These are phyloP conservation scores for Nyssa sinensis DNA, from an alignment of 148 eudicot species.

Conservation along the genomic window DNA sequence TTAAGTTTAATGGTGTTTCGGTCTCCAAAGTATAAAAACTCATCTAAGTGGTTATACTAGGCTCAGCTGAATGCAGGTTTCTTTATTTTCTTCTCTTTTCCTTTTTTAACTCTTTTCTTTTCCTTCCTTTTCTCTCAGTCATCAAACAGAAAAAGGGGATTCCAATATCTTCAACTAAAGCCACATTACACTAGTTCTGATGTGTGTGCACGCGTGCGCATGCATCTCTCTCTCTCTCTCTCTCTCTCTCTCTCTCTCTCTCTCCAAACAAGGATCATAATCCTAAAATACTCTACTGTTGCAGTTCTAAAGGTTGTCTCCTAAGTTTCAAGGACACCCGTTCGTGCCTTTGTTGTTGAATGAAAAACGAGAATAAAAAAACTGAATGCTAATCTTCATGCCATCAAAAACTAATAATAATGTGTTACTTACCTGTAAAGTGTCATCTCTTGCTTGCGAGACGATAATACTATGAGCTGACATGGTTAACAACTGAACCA, in stretches of 20 bases:
- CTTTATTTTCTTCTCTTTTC: neutral
- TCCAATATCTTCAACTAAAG: neutral
- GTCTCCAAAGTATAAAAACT: neutral
- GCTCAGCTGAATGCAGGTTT: neutral
- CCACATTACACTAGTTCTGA: neutral
- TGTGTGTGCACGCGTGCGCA: too few relatives aligned
- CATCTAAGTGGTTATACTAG: neutral
- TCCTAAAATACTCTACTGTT: neutral
- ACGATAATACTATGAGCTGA: neutral
- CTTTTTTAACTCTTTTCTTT: neutral
- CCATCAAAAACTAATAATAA: too few relatives aligned
- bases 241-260: neutral
- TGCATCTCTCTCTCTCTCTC: neutral
- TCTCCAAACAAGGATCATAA: constrained; percentile 1
- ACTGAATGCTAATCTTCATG: too few relatives aligned
- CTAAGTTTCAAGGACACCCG: neutral
- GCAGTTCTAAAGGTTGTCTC: neutral
- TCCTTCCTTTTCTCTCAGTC: neutral
- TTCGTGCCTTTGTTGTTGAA: neutral
- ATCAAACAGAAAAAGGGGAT: neutral
- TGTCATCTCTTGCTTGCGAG: neutral
- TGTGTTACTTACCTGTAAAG: neutral
- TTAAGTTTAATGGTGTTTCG: neutral
- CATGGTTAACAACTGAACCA: constrained; percentile 16
- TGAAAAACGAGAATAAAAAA: neutral